A percentile compares a stretch with the other conserved stretches of the same genome.
Conservation (phyloP, 345 rosid species). For the Eucalyptus polybractea region DNA sequence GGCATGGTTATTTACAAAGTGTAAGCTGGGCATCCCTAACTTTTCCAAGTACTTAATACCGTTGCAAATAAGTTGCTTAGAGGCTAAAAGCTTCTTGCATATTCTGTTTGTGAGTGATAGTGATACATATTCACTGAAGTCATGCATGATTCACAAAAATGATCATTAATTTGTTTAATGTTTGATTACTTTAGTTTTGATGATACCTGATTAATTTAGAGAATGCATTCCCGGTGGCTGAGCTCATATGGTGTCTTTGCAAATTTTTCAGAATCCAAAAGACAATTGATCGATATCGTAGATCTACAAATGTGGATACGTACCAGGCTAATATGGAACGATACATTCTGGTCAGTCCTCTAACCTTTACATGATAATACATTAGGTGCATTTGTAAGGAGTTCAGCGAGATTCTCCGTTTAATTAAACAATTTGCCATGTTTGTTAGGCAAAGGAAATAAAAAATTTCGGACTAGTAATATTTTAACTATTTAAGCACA, state of each 20-base stretch:
- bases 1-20: background rate
- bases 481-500: background rate
- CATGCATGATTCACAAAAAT: background rate
- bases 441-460: background rate
- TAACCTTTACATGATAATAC: background rate
- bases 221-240: background rate
- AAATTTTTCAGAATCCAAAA: conserved; percentile 17
- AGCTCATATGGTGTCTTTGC: background rate
- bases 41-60: background rate
- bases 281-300: conserved; percentile 29
- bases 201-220: background rate
- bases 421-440: background rate
- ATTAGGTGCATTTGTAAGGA: background rate
- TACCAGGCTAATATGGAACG: conserved; percentile 4
- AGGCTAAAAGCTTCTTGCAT: background rate
- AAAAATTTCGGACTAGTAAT: background rate
- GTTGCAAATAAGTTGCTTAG: background rate
- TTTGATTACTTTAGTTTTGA: background rate
- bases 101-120: background rate
- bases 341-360: background rate
- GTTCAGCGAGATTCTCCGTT: background rate
- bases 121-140: background rate
- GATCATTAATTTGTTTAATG: background rate
- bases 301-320: conserved; percentile 1
- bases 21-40: background rate